These are phyloP conservation scores for Mycena filopes DNA, from an alignment of 768 basidiomycete genomes.

Conservation along the genomic window DNA sequence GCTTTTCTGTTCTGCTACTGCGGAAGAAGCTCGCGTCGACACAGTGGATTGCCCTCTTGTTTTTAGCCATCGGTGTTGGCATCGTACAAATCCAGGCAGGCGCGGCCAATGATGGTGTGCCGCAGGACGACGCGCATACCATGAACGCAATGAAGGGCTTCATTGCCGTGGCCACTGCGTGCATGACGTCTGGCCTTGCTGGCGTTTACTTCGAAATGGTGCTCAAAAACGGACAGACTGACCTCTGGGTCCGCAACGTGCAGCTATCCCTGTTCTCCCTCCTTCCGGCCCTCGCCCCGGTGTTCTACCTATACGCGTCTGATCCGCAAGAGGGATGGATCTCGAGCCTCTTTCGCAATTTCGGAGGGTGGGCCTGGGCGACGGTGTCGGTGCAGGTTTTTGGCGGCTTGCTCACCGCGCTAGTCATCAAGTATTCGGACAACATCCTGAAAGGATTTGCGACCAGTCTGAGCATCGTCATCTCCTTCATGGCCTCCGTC, in stretches of 20 bases:
- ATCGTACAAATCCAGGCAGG: slow-evolving; percentile 86
- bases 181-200: slow-evolving; percentile 94
- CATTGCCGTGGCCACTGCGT: slow-evolving; percentile 88
- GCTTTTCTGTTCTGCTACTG: slow-evolving; percentile 85
- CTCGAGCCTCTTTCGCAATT: slow-evolving; percentile 78
- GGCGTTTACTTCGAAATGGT: slow-evolving; percentile 99
- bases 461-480: slow-evolving; percentile 92
- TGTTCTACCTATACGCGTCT: slow-evolving; percentile 64
- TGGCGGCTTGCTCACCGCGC: slow-evolving; percentile 91
- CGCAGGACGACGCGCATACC: slow-evolving; percentile 50
- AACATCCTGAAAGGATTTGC: slow-evolving; percentile 96
- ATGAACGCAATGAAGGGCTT: slow-evolving; percentile 92
- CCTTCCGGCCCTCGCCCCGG: slow-evolving; percentile 85
- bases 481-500: slow-evolving; percentile 93
- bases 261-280: slow-evolving; percentile 96
- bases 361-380: slow-evolving; percentile 92
- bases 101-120: slow-evolving; percentile 40
- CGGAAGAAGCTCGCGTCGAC: slow-evolving; percentile 75
- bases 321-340: slow-evolving; percentile 51
- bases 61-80: slow-evolving; percentile 89
- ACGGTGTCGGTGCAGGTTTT: slow-evolving; percentile 90
- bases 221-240: slow-evolving; percentile 86
- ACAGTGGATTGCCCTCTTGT: slow-evolving; percentile 88
- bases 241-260: slow-evolving; percentile 97
- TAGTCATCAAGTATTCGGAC: slow-evolving; percentile 95